A percentile compares a stretch with the other conserved stretches of the same genome.
These are phyloP conservation scores for Dalbergia cultrata DNA, from an alignment of 306 rosid species.

Conservation along the genomic window DNA sequence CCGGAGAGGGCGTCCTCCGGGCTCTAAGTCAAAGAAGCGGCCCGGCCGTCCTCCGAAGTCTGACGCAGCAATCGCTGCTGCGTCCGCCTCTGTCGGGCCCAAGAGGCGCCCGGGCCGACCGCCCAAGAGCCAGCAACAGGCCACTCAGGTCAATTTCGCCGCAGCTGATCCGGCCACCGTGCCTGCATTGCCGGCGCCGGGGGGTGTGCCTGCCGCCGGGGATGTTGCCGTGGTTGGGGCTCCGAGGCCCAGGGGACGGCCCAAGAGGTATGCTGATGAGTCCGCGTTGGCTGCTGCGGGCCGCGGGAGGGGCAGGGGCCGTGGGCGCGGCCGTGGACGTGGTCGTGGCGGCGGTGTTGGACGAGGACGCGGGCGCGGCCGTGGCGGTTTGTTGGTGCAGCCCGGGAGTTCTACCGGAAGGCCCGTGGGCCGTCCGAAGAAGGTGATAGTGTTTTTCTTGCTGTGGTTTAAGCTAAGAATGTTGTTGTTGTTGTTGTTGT, in stretches of 20 bases:
- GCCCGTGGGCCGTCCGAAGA: slow-evolving; percentile 84
- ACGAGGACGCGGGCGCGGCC: slow-evolving; percentile 33
- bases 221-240: neutral
- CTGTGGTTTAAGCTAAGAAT: neutral
- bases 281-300: neutral
- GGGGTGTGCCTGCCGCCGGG: neutral
- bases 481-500: neutral
- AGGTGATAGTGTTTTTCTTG: slow-evolving; percentile 53
- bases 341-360: slow-evolving; percentile 24
- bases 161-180: neutral
- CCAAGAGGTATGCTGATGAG: slow-evolving; percentile 50
- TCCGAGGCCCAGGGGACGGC: slow-evolving; percentile 71
- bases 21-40: slow-evolving; percentile 48
- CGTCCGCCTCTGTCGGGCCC: neutral
- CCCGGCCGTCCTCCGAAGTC: slow-evolving; percentile 71
- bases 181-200: neutral
- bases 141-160: slow-evolving; percentile 65
- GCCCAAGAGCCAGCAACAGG: slow-evolving; percentile 57
- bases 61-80: slow-evolving; percentile 38
- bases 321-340: slow-evolving; percentile 53
- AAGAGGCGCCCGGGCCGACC: slow-evolving; percentile 84
- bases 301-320: slow-evolving; percentile 41
- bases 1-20: slow-evolving; percentile 79
- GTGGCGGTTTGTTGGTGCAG: slow-evolving; percentile 5
- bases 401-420: slow-evolving; percentile 48